Conservation (phyloP, 1,284 basidiomycete species). For the Ganoderma lingzhi region DNA sequence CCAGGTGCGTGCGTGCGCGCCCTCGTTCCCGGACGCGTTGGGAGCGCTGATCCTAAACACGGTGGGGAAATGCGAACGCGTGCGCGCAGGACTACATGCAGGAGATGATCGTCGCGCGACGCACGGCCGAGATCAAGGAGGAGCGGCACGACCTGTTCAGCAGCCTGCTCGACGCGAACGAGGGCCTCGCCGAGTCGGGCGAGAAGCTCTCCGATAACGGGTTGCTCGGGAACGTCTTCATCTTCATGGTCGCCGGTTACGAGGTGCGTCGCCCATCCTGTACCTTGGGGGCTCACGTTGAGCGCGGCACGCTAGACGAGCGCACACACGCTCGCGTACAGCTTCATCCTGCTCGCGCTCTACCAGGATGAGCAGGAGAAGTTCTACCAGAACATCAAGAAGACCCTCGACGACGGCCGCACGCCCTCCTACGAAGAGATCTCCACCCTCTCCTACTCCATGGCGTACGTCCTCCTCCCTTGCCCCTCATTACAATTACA, state of each 20-base stretch:
- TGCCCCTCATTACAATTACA: background rate
- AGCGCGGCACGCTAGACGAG: constrained; percentile 47
- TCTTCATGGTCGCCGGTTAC: constrained; percentile 62
- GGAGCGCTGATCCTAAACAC: background rate
- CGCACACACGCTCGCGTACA: constrained; percentile 64
- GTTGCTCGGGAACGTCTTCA: constrained; percentile 60
- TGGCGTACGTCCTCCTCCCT: constrained; percentile 48
- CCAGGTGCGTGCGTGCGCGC: constrained; percentile 15
- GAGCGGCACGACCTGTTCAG: constrained; percentile 63
- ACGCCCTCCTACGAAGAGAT: constrained; percentile 62
- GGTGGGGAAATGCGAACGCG: background rate
- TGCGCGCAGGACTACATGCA: constrained; percentile 15
- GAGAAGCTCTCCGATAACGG: constrained; percentile 54
- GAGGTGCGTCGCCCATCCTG: constrained; percentile 49
- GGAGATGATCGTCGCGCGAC: constrained; percentile 54
- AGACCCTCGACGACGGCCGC: constrained; percentile 6
- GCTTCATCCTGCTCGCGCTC: constrained; percentile 58
- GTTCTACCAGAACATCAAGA: constrained; percentile 59
- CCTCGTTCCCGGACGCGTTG: too few relatives aligned
- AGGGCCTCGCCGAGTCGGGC: constrained; percentile 43
- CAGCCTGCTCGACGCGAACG: constrained; percentile 59
- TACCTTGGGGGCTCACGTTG: background rate
- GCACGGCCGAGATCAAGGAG: constrained; percentile 47
- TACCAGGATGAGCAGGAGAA: constrained; percentile 70
- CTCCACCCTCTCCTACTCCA: constrained; percentile 50